Base-by-base conservation (phyloP, 2,329 filamentous ascomycete genomes). In the Diplodia intermedia region DNA sequence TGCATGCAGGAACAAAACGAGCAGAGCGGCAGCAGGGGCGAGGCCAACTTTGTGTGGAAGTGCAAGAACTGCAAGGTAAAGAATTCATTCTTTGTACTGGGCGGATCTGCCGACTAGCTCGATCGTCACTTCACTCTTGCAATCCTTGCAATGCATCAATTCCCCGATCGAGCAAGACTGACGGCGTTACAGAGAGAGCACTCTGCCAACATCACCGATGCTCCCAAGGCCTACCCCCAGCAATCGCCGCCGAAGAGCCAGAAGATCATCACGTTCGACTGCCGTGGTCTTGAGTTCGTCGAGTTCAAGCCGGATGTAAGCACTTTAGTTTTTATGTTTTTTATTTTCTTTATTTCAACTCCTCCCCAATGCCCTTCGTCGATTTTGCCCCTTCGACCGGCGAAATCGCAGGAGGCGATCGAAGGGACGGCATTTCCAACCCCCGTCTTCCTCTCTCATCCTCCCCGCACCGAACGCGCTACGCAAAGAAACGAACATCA, bases 41-140 rank as follows among this genome's bases (percentile, higher is more conserved):
- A 98, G 80, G 95, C 95, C 70, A 98, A 98, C 80, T 99, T 99
- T 80, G 95, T 99, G n/a, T 99, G 95, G 94, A 94, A 89, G 79
- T 99, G 95, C 86, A 97, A 96, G 81, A 94, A 95, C 78, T 99
- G 95, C 89, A 96, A 95, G 88, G 93, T 95, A 29, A 6, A 38
- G 6, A 9, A 40, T 72, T 70, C 69, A 73, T 70, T 20, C 43
- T 47, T 71, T 14, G 65, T 71, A 74, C 20, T 9, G 26, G 11
- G 8, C 12, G 3, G 7, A 14, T 38, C 7, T 7, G 26, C 9
- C 43, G 7, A 47, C 2, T 11, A 36, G 11, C 15, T 23, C 11
- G 4, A 29, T 49, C 9, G 20, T 14, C 12, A 20, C 23, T 15
- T 47, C 8, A 3, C 23, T 33, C n/a, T n/a, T 18, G n/a, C 18